Base-by-base conservation (phyloP, 2,329 filamentous ascomycete genomes). In the Trichocomaceae sp. region DNA sequence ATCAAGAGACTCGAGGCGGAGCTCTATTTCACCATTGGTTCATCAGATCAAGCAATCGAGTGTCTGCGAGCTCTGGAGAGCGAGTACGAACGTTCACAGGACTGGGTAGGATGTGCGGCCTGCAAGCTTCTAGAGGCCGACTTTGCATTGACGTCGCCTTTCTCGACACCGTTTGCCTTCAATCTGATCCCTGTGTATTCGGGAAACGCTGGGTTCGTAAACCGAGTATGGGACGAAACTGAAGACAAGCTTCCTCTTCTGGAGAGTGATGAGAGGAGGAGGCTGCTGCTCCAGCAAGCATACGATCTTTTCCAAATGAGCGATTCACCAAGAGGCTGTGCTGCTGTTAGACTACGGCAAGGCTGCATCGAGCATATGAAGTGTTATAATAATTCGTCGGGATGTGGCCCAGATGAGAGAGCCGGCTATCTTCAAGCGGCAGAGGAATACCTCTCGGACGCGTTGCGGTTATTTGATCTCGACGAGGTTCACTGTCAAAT, bases 401-500 rank as follows among this genome's bases (percentile, higher is more conserved):
- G 10, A n/a, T 23, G 45, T 17, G 2, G 20, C n/a, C n/a, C 17
- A 5, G 20, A 47, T 23, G 45, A 29, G 12, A 47, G 23, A 29
- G 5, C 22, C 10, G 45, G 45, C 15, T 47, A 26, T 12, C 45
- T 47, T 26, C 45, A 47, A 47, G 45, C 9, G 15, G 45, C 45
- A 47, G 45, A 47, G 45, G 45, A 47, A 26, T 47, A 47, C 15
- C 2, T 47, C 6, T 47, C 45, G 45, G 22, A 47, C n/a, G 19
- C 44, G 20, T 23, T 23, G 9, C 20, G 17, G 13, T 20, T 46
- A 46, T 46, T 46, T 26, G 44, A 29, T 7, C 20, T 20, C 26
- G 44, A 46, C 8, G 19, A 46, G 26, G 45, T 26, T 29, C 45
- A 47, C 45, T 47, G 45, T 47, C 45, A 47, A 26, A 47, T 47